phyloP scores from a whole-genome alignment of 352 stramenopile genomes.

The Phytopythium ostracodes region DNA sequence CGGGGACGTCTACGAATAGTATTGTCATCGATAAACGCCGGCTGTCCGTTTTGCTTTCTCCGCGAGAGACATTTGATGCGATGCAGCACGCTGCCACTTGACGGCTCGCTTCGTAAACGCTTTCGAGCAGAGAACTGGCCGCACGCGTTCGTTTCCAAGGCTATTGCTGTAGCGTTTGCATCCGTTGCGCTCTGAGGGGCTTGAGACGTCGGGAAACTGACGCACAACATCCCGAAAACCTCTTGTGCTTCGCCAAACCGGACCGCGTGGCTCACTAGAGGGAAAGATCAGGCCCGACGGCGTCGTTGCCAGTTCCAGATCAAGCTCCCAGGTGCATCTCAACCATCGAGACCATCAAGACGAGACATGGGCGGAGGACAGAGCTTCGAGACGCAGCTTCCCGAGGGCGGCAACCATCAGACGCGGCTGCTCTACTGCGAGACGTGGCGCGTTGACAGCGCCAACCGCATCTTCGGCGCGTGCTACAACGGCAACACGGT shows the following conservation, averaged over 20 bases:
- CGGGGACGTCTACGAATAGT: too few species aligned
- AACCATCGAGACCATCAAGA: background rate
- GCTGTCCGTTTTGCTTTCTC: too few species aligned
- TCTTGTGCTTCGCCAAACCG: too few species aligned
- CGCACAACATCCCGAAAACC: too few species aligned
- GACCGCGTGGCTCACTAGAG: too few species aligned
- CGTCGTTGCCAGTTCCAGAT: too few species aligned
- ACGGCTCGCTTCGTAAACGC: background rate
- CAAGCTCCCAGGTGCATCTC: background rate
- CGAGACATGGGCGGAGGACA: slow-evolving; percentile 13
- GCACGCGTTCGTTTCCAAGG: too few species aligned
- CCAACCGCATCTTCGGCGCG: slow-evolving; percentile 73
- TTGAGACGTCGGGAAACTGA: too few species aligned
- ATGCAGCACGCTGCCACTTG: background rate
- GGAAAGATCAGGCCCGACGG: too few species aligned
- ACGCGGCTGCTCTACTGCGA: slow-evolving; percentile 63
- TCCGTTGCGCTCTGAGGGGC: too few species aligned
- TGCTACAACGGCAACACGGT: slow-evolving; percentile 82
- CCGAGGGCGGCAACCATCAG: slow-evolving; percentile 25
- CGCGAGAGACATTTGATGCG: background rate
- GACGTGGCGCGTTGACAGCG: slow-evolving; percentile 53
- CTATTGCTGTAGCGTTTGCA: too few species aligned
- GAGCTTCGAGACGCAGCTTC: slow-evolving; percentile 3
- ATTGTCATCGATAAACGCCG: too few species aligned
- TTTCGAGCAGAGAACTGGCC: background rate